Conservation (phyloP, 352 stramenopile species). For the Phytophthora fragariaefolia region DNA sequence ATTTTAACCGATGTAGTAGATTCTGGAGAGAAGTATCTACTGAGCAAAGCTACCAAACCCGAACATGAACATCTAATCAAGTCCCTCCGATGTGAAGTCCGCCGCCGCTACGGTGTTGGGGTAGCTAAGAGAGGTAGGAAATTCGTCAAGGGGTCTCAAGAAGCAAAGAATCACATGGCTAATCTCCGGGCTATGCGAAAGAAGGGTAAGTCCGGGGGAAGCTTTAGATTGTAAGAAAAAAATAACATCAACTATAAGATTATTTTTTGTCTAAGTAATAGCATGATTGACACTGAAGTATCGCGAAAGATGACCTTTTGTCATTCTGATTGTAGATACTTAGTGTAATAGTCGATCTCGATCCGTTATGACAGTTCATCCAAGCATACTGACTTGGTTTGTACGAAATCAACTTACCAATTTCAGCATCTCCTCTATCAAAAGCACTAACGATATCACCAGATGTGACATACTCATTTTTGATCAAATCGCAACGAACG, state of each 20-base stretch:
- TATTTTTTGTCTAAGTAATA: slow-evolving; percentile 11
- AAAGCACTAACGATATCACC: too few species aligned
- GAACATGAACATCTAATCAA: slow-evolving; percentile 16
- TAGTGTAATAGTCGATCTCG: slow-evolving; percentile 16
- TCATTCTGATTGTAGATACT: too few species aligned
- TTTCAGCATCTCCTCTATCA: slow-evolving; percentile 5
- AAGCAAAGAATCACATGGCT: too few species aligned
- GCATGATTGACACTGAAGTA: slow-evolving; percentile 21
- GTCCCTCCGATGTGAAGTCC: slow-evolving; percentile 1
- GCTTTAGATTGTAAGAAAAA: neutral
- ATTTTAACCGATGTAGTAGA: slow-evolving; percentile 9
- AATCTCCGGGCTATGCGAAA: too few species aligned
- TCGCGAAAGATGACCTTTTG: slow-evolving; percentile 6
- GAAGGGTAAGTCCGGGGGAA: too few species aligned
- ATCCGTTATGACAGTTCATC: slow-evolving; percentile 21
- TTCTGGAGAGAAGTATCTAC: slow-evolving; percentile 13
- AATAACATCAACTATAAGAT: neutral
- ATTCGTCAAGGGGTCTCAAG: neutral
- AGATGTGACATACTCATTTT: slow-evolving; percentile 25
- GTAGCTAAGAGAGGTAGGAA: neutral
- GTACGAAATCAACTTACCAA: slow-evolving; percentile 23
- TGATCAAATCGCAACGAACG: slow-evolving; percentile 28
- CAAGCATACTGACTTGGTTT: slow-evolving; percentile 30
- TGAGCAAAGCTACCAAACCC: slow-evolving; percentile 14
- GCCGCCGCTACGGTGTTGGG: slow-evolving; percentile 18